phyloP scores from a whole-genome alignment of 2,329 filamentous ascomycete genomes.

The Cercospora canescens region DNA sequence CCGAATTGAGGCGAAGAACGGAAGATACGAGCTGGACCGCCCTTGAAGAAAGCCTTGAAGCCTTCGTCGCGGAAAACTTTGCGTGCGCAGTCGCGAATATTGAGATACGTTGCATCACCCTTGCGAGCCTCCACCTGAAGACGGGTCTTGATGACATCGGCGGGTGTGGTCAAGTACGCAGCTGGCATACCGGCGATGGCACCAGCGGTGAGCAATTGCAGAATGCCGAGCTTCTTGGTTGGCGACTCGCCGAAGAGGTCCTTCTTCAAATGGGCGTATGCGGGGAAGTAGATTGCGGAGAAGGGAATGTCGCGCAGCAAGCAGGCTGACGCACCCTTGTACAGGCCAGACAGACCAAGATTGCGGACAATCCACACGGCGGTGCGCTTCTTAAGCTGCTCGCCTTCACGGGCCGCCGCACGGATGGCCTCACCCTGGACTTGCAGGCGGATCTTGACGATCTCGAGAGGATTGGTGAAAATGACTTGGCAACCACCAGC shows the following conservation, averaged over 20 bases:
- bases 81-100: conserved; percentile 78
- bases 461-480: conserved; percentile 97
- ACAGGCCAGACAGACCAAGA: conserved; percentile 87
- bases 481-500: conserved; percentile 96
- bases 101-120: conserved; percentile 85
- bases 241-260: conserved; percentile 89
- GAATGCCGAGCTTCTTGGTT: conserved; percentile 82
- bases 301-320: conserved; percentile 95
- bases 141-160: conserved; percentile 98
- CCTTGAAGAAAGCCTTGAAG: conserved; percentile 97
- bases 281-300: conserved; percentile 98
- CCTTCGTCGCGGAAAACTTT: conserved; percentile 90
- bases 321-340: conserved; percentile 95
- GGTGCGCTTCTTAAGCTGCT: conserved; percentile 80
- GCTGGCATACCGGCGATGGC: conserved; percentile 68
- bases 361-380: conserved; percentile 98
- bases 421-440: conserved; percentile 96
- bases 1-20: conserved; percentile 96
- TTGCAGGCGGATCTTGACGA: conserved; percentile 98
- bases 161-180: conserved; percentile 89
- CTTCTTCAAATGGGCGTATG: conserved; percentile 90
- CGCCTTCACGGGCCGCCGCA: conserved; percentile 66
- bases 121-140: conserved; percentile 97
- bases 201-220: conserved; percentile 90
- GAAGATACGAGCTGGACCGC: conserved; percentile 90